Evolutionary conservation across 164 flowering plant species (phyloP), one percentile per base, ranked within the genome.

Genomic region (Cinnamomum micranthum): DNA sequence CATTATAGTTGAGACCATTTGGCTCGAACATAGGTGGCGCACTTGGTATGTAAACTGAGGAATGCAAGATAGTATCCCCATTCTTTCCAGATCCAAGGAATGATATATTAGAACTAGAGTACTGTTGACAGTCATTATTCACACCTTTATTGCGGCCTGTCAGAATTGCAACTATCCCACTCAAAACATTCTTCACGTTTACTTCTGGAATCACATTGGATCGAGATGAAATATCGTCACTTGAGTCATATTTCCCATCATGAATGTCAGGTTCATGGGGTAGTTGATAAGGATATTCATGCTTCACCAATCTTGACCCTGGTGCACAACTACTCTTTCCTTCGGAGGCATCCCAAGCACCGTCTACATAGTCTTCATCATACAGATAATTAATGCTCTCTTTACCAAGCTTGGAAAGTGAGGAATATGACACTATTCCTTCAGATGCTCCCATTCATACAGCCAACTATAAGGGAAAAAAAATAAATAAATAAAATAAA

Each of bases 21-120:
- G 86, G 89, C 80, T 87, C 92, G 23, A 92, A 79, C 78, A 95
- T 87, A n/a, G 98, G 98, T 3, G 98, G 98, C 1, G 98, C 98
- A 85, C 98, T 94, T 2, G 99, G 98, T 58, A 87, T 88, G 79
- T 88, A 90, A 58, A 92, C 98, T 2, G 97, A 90, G 11, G 97
- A 74, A 74, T 91, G 87, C 86, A 92, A 81, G 66, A 83, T 74
- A 19, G 87, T 87, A 68, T 93, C 98, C n/a, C 97, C 97, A 83
- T 93, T 89, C 81, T 89, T 89, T 35, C 78, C 93, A 65, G 92
- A 86, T 33, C 86, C 93, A 35, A 92, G 83, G 80, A 93, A 95
- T 1, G 94, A 85, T 31, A 86, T 84, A 85, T 90, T 85, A 3
- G 97, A 72, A 60, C 71, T 72, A 33, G 87, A 73, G 19, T 75